phyloP scores from a whole-genome alignment of 73 alveolate genomes.

The Tetrahymena borealis region DNA sequence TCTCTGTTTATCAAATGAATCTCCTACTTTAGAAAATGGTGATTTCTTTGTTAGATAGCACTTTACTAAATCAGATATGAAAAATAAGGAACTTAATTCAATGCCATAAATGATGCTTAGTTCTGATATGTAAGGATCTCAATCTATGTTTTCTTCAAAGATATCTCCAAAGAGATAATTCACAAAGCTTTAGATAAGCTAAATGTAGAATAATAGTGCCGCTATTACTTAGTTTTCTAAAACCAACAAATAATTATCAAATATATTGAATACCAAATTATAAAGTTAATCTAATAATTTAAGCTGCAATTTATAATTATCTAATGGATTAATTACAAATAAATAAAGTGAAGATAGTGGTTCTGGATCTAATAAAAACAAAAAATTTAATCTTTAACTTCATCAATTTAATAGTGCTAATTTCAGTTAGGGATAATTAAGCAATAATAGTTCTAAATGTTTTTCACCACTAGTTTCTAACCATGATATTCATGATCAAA shows the following conservation, averaged over 20 bases:
- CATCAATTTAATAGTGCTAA: neutral
- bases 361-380: neutral
- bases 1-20: neutral
- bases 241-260: neutral
- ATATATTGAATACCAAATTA: neutral
- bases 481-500: neutral
- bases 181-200: neutral
- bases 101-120: neutral
- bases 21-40: neutral
- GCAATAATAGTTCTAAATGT: neutral
- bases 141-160: neutral
- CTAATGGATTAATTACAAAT: neutral
- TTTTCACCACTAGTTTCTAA: neutral
- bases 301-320: neutral
- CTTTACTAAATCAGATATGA: neutral
- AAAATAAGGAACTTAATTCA: neutral
- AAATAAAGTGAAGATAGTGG: neutral
- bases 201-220: neutral
- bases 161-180: neutral
- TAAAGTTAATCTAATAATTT: neutral
- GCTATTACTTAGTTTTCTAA: neutral
- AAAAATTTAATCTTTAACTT: neutral
- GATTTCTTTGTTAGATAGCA: neutral
- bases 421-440: neutral
- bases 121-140: neutral